Evolutionary conservation across 768 basidiomycete species (phyloP), one percentile per base, ranked within the genome.

Genomic region (Cubamyces lactineus): DNA sequence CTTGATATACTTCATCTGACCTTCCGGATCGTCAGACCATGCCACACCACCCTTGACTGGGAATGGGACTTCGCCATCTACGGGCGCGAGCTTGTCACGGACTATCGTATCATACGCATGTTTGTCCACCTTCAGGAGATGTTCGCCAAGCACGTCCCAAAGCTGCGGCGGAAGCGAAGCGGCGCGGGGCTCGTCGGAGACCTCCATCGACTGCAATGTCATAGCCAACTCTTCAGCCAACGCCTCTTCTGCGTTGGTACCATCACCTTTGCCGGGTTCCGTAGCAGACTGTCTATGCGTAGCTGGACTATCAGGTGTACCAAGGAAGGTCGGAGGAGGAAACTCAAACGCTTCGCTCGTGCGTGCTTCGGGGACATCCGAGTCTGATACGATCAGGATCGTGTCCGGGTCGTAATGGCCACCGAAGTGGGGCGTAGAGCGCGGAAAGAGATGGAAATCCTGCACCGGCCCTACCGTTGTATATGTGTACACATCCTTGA

Each of bases 381-480:
- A 76, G 40, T 86, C 86, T 0, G 83, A 80, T 2, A 90, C 71
- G 47, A 89, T 70, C 48, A 95, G 66, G 19, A 96, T 84, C 2
- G 87, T 79, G 57, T 81, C 77, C 0, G 92, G 88, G 67, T 94
- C 91, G 70, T 80, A 86, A 12, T 81, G 75, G 3, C 86, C 83
- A 41, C 78, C 74, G 71, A 87, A 89, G 73, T 94, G 88, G 4
- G 92, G 92, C 53, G 71, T 88, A 9, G 79, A 75, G 49, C 82
- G 80, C 1, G 94, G 89, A n/a, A 93, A 70, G 19, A 94, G 80
- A 19, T 90, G 72, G 71, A 90, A 94, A 69, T 97, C 94, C 69
- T 94, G 91, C 8, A 87, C 80, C 0, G 84, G 75, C 0, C 85
- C 82, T 9, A 74, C 69, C 0, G 86, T 84, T 15, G 79, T 75